Evolutionary conservation across 2,329 filamentous ascomycete species (phyloP).

Genomic region (Alternaria atra): DNA sequence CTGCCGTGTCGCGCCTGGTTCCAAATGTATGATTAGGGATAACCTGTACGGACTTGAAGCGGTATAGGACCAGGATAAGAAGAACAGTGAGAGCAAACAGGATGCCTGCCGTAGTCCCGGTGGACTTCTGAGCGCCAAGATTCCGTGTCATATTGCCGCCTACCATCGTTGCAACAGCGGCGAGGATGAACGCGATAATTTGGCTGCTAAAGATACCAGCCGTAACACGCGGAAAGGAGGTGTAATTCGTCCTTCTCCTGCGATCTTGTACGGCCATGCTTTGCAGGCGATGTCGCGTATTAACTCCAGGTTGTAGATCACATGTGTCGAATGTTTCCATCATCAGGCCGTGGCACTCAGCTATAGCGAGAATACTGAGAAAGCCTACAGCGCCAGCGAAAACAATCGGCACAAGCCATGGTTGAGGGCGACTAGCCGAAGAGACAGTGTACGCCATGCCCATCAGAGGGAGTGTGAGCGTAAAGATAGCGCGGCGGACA

Average conservation of each 20-base stretch:
- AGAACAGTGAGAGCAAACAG: constrained; percentile 71
- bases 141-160: constrained; percentile 73
- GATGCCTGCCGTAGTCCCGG: constrained; percentile 73
- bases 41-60: constrained; percentile 73
- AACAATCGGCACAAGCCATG: constrained; percentile 69
- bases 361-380: constrained; percentile 75
- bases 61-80: constrained; percentile 68
- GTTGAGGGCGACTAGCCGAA: constrained; percentile 67
- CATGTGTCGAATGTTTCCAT: constrained; percentile 87
- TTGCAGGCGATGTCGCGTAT: constrained; percentile 58
- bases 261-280: constrained; percentile 56
- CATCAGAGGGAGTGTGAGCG: constrained; percentile 70
- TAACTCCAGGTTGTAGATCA: constrained; percentile 77
- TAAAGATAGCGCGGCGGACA: constrained; percentile 73
- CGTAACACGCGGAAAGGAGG: constrained; percentile 76
- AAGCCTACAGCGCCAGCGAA: constrained; percentile 75
- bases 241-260: constrained; percentile 72
- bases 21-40: constrained; percentile 67
- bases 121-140: constrained; percentile 72
- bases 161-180: constrained; percentile 72
- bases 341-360: constrained; percentile 78
- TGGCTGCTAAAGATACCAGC: constrained; percentile 78
- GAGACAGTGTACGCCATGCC: constrained; percentile 73
- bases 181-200: constrained; percentile 72
- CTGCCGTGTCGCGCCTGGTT: constrained; percentile 43